Conservation (phyloP, 2,329 filamentous ascomycete species). For the Penicillium sp. region DNA sequence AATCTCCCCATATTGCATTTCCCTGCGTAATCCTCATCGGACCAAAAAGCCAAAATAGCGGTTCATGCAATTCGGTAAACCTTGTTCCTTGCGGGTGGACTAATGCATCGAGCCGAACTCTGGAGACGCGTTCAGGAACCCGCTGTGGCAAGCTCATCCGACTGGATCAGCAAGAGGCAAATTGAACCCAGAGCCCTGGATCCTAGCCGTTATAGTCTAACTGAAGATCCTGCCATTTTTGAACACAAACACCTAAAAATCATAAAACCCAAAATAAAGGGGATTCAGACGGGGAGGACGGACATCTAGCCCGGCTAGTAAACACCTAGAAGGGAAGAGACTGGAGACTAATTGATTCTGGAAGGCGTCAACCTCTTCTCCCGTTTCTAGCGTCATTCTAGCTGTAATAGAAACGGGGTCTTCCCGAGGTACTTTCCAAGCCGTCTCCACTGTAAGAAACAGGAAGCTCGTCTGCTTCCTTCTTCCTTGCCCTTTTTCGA, state of each 20-base stretch:
- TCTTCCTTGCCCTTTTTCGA: conserved; percentile 3
- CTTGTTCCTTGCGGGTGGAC: conserved; percentile 22
- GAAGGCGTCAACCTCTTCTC: conserved; percentile 8
- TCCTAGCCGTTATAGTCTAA: conserved; percentile 7
- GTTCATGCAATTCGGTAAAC: conserved; percentile 27
- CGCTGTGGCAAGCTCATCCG: conserved; percentile 16
- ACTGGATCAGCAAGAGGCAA: conserved; percentile 5
- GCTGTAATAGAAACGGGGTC: conserved; percentile 23
- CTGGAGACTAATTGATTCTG: not conserved
- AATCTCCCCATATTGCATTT: too few species aligned
- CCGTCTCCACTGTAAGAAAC: conserved; percentile 17
- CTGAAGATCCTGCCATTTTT: not conserved
- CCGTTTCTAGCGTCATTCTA: conserved; percentile 30
- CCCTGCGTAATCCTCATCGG: too few species aligned
- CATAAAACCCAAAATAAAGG: not conserved
- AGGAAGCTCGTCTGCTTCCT: conserved; percentile 17
- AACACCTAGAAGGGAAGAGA: not conserved
- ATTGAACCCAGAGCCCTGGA: conserved; percentile 9
- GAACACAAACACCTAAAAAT: too few species aligned
- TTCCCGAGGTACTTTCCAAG: conserved; percentile 15
- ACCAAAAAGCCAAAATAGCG: not conserved
- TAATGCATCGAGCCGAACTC: conserved; percentile 30
- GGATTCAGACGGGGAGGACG: not conserved
- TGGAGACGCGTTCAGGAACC: conserved; percentile 21
- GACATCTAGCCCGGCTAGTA: not conserved